These are phyloP conservation scores for Pleomassaria siparia DNA, from an alignment of 2,329 filamentous ascomycete species.

Conservation along the genomic window DNA sequence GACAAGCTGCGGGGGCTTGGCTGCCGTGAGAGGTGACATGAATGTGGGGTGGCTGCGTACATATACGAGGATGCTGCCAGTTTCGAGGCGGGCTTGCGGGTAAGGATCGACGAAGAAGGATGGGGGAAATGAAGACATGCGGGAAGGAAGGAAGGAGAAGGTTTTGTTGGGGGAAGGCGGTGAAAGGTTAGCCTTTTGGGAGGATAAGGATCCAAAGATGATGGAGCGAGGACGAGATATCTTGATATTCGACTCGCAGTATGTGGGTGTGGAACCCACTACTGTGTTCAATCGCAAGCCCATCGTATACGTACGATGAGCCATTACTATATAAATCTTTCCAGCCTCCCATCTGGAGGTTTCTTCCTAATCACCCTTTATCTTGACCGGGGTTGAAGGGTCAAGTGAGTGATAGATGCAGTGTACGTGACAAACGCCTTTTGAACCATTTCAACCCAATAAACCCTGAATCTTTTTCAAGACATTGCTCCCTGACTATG, in stretches of 20 bases:
- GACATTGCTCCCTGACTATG: conserved; percentile 45
- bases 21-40: neutral
- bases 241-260: conserved; percentile 8
- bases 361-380: conserved; percentile 34
- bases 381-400: conserved; percentile 43
- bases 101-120: neutral
- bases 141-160: neutral
- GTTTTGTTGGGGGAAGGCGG: conserved; percentile 2
- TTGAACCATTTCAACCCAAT: conserved; percentile 30
- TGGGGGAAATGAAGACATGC: neutral
- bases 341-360: neutral
- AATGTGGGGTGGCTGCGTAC: neutral
- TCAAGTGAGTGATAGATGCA: conserved; percentile 38
- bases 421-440: conserved; percentile 38
- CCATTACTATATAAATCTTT: conserved; percentile 23
- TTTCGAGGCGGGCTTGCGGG: neutral
- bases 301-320: conserved; percentile 14
- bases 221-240: neutral
- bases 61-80: neutral
- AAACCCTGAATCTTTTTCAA: conserved; percentile 28
- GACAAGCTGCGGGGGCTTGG: neutral
- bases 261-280: conserved; percentile 14
- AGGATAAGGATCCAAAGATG: neutral
- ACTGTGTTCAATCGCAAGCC: conserved; percentile 20
- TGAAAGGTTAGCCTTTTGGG: neutral